Conservation (phyloP, 441 rosid species). For the Arabidopsis hybrid region DNA sequence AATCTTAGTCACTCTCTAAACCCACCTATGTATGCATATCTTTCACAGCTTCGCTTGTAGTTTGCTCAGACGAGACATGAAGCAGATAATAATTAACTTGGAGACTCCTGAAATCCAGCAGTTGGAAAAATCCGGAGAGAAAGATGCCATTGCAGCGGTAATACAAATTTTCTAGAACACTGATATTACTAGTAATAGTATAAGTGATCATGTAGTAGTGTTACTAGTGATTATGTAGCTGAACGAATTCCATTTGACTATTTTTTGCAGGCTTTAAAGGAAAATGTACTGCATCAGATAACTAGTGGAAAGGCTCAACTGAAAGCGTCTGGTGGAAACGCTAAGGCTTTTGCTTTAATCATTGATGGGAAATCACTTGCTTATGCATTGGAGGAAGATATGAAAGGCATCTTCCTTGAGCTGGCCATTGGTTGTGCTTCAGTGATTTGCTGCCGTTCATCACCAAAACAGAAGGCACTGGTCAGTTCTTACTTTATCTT, state of each 20-base stretch:
- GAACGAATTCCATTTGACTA: conserved; percentile 25
- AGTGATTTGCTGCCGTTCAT: conserved; percentile 96
- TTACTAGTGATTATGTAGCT: neutral
- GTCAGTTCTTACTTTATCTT: conserved; percentile 54
- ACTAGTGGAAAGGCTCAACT: conserved; percentile 60
- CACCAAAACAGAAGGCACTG: conserved; percentile 98
- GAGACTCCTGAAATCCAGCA: conserved; percentile 70
- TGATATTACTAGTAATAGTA: neutral
- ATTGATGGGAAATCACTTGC: conserved; percentile 91
- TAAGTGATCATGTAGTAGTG: neutral
- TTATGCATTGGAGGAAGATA: conserved; percentile 79
- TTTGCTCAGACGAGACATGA: conserved; percentile 96
- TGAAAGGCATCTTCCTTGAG: conserved; percentile 74
- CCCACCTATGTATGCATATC: conserved; percentile 36
- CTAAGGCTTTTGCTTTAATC: conserved; percentile 79
- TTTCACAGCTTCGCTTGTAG: conserved; percentile 91
- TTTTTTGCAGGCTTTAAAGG: conserved; percentile 68
- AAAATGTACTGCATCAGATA: conserved; percentile 63
- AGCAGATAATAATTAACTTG: conserved; percentile 80
- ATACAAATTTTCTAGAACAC: neutral
- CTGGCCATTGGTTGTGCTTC: conserved; percentile 94
- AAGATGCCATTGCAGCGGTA: conserved; percentile 69
- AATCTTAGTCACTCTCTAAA: conserved; percentile 40
- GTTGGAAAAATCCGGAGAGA: conserved; percentile 73
- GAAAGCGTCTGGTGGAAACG: conserved; percentile 56